Base-by-base conservation (phyloP, 768 basidiomycete species). In the Dioszegia hungarica region DNA sequence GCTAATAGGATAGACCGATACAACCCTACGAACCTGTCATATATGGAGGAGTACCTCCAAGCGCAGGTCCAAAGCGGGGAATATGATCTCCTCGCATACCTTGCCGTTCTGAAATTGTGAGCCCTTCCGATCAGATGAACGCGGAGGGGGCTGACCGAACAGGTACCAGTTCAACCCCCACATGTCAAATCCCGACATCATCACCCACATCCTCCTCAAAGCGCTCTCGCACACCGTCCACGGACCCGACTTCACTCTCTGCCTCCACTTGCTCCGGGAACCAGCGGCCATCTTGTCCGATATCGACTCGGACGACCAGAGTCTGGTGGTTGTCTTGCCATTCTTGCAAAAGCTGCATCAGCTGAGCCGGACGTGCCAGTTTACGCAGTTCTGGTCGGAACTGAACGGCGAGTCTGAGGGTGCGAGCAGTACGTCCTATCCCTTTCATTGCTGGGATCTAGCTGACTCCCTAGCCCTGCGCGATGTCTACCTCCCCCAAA, bases 1-100 rank as follows among this genome's bases (percentile, higher is more conserved):
- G n/a, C n/a, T n/a, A n/a, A n/a, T n/a, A n/a, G n/a, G n/a, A n/a
- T 44, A 95, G 94, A 98, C 80, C 87, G 94, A 57, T 98, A 98
- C 78, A 98, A 97, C 78, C 94, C 94, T 39, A 86, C 86, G 50
- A 98, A 98, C 75, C 85, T 94, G 57, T 81, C 84, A 34, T 88
- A 92, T 64, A 85, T 98, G 57, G 94, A 97, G 78, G 94, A 97
- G 74, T 97, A 98, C 79, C 85, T 98, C 58, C 90, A 89, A 76
- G 86, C 90, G 75, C 94, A 99, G 78, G 90, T 91, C 61, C 83
- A 87, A 64, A 87, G 84, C 68, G 86, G 87, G 64, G 88, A 90
- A 74, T 97, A 97, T 67, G 94, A 99, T 77, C 86, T 89, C 67
- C 83, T 97, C 38, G 90, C 94, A 28, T 97, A 98, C 78, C 81